Evolutionary conservation across 1,284 basidiomycete species (phyloP).

Genomic region (Puccinia horiana): DNA sequence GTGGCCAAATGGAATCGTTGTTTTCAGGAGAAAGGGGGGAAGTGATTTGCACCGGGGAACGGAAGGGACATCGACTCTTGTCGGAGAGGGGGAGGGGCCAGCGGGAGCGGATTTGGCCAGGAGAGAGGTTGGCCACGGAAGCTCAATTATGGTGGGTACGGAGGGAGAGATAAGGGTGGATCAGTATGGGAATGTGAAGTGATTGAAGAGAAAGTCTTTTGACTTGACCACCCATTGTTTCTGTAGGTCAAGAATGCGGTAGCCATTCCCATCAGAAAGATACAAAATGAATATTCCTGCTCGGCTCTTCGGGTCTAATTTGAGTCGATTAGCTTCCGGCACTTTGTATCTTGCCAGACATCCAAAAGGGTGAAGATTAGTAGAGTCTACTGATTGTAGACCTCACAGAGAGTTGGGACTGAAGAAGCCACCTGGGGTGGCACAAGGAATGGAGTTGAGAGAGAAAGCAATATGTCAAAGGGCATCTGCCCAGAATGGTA

Average conservation of each 20-base stretch:
- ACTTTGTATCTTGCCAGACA: slow-evolving; percentile 1
- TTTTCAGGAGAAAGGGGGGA: no score
- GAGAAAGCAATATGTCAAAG: no score
- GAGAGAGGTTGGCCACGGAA: no score
- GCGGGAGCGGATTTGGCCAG: no score
- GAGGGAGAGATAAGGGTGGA: background rate
- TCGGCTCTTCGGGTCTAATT: background rate
- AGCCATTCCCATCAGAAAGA: slow-evolving; percentile 1
- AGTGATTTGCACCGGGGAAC: no score
- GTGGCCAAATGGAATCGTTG: no score
- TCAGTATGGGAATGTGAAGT: background rate
- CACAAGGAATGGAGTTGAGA: no score
- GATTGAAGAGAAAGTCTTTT: background rate
- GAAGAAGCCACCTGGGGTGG: background rate
- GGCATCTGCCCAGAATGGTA: no score
- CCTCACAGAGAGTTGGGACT: background rate
- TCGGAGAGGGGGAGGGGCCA: no score
- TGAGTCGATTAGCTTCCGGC: background rate
- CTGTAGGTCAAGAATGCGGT: background rate
- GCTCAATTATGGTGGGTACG: no score
- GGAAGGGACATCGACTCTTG: no score
- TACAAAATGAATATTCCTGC: slow-evolving; percentile 2
- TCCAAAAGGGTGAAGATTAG: slow-evolving; percentile 16
- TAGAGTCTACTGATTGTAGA: background rate
- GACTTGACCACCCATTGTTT: background rate